phyloP scores from a whole-genome alignment of 345 rosid genomes.

The Syzygium aqueum region DNA sequence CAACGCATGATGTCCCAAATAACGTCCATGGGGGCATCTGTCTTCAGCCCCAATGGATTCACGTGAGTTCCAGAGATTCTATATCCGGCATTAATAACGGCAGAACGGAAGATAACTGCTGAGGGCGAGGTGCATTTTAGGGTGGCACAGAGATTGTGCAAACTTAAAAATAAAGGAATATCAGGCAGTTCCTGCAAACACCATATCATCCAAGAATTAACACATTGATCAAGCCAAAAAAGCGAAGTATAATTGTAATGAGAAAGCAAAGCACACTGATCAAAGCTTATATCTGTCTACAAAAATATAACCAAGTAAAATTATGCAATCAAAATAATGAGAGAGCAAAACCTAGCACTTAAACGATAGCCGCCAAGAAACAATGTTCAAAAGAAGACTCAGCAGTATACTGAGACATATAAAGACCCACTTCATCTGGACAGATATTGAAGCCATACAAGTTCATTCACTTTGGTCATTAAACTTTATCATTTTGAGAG shows the following conservation, averaged over 20 bases:
- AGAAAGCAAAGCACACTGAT: background rate
- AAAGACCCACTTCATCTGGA: background rate
- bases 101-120: slow-evolving; percentile 90
- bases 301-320: background rate
- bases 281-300: background rate
- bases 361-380: background rate
- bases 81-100: slow-evolving; percentile 91
- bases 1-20: slow-evolving; percentile 99
- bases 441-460: background rate
- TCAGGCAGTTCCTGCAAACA: slow-evolving; percentile 81
- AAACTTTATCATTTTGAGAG: background rate
- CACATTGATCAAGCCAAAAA: background rate
- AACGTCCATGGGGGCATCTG: slow-evolving; percentile 98
- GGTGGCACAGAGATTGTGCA: slow-evolving; percentile 92
- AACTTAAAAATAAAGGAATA: slow-evolving; percentile 85
- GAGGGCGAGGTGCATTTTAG: slow-evolving; percentile 95
- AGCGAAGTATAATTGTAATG: background rate
- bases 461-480: background rate
- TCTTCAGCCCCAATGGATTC: slow-evolving; percentile 80
- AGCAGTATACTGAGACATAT: background rate
- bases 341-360: background rate
- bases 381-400: background rate
- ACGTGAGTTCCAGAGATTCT: slow-evolving; percentile 93
- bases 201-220: background rate
- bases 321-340: background rate